Percentiles rank a stretch among this genome's conserved stretches.
Evolutionary conservation across 768 basidiomycete species (phyloP).

Genomic region (Collybia sordida): DNA sequence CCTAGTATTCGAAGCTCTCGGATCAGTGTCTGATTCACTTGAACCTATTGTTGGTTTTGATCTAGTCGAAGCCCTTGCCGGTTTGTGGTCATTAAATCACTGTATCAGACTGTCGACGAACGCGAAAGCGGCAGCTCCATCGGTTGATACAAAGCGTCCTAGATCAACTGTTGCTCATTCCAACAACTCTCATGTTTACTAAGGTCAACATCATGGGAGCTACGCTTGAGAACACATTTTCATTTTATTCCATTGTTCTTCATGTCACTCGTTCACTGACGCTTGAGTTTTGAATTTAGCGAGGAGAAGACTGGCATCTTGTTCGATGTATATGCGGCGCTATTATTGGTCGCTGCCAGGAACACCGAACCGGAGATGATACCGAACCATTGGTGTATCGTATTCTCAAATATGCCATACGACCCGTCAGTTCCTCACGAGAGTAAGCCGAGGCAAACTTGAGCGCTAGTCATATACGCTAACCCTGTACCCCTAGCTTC

Average conservation of each 20-base stretch:
- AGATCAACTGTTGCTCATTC: slow-evolving; percentile 64
- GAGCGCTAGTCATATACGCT: too few species aligned
- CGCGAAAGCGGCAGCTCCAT: slow-evolving; percentile 35
- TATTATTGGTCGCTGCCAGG: slow-evolving; percentile 68
- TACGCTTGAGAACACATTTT: slow-evolving; percentile 84
- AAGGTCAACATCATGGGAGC: slow-evolving; percentile 78
- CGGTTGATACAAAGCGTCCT: slow-evolving; percentile 97
- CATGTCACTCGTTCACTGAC: slow-evolving; percentile 10
- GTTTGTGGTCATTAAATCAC: slow-evolving; percentile 40
- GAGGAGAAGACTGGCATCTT: slow-evolving; percentile 60
- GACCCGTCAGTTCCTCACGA: slow-evolving; percentile 57
- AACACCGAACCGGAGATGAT: slow-evolving; percentile 34
- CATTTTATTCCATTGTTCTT: slow-evolving; percentile 10
- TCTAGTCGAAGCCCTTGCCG: slow-evolving; percentile 55
- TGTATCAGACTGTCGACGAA: slow-evolving; percentile 20
- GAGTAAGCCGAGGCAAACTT: slow-evolving; percentile 50
- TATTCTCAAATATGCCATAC: slow-evolving; percentile 82
- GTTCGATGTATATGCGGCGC: slow-evolving; percentile 85
- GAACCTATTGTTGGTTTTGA: slow-evolving; percentile 65
- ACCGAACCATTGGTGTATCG: slow-evolving; percentile 51
- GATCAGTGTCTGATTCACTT: slow-evolving; percentile 12
- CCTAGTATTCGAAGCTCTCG: slow-evolving; percentile 20
- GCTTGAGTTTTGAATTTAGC: slow-evolving; percentile 30
- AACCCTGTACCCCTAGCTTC: slow-evolving; percentile 25
- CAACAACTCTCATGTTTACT: slow-evolving; percentile 84